phyloP scores from a whole-genome alignment of 495 filamentous ascomycete genomes.

The Chaetomidium leptoderma region DNA sequence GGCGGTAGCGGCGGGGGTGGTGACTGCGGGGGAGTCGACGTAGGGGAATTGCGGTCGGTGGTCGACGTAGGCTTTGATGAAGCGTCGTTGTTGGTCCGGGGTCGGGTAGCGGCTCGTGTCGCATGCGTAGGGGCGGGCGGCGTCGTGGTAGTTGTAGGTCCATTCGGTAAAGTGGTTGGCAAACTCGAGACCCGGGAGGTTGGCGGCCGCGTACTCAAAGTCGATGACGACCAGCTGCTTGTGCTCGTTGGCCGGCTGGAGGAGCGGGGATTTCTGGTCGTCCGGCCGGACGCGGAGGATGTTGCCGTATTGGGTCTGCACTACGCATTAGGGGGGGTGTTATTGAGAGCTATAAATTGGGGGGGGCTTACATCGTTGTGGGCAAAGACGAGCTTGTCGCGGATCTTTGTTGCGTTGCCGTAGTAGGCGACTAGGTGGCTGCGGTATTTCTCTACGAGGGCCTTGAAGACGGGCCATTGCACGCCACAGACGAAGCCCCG shows the following conservation, averaged over 20 bases:
- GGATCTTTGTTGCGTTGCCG: slow-evolving; percentile 60
- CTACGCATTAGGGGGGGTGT: slow-evolving; percentile 8
- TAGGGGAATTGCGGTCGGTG: slow-evolving; percentile 59
- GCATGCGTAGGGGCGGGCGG: slow-evolving; percentile 58
- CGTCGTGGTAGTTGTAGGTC: slow-evolving; percentile 94
- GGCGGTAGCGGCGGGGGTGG: slow-evolving; percentile 14
- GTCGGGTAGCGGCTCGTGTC: slow-evolving; percentile 69
- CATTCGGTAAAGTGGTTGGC: slow-evolving; percentile 98
- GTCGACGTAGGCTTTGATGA: slow-evolving; percentile 79
- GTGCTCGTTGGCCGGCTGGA: slow-evolving; percentile 84
- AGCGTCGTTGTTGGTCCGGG: slow-evolving; percentile 72
- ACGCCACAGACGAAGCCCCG: slow-evolving; percentile 79
- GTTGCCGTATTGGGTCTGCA: slow-evolving; percentile 94
- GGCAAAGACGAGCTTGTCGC: slow-evolving; percentile 79
- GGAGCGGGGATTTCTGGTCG: slow-evolving; percentile 75
- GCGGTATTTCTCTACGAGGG: slow-evolving; percentile 72
- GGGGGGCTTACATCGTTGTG: slow-evolving; percentile 82
- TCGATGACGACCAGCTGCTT: slow-evolving; percentile 96
- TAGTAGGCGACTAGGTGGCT: slow-evolving; percentile 67
- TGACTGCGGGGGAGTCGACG: not conserved
- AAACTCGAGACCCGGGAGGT: slow-evolving; percentile 82
- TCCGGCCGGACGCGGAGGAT: slow-evolving; percentile 83
- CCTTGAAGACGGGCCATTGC: slow-evolving; percentile 74
- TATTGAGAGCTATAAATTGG: not conserved
- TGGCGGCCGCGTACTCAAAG: slow-evolving; percentile 96